Conservation (phyloP, 1,139 yeast genomes). For the Debaryomycetaceae sp. region DNA sequence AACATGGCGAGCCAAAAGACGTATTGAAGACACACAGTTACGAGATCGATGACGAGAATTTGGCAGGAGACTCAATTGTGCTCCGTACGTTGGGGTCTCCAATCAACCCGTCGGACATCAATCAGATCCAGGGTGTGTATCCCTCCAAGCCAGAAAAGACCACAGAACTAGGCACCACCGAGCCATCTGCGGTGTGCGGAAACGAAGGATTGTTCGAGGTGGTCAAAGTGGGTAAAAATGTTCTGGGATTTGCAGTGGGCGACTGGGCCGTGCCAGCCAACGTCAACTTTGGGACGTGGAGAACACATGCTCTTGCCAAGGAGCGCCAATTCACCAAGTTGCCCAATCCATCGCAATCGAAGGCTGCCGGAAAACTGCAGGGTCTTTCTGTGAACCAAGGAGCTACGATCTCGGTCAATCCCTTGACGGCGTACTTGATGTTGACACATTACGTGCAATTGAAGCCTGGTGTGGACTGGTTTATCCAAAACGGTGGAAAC, state of each 20-base stretch:
- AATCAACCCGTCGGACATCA: conserved; percentile 49
- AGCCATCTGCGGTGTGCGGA: conserved; percentile 38
- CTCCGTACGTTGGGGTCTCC: conserved; percentile 79
- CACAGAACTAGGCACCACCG: conserved; percentile 27
- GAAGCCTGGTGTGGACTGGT: conserved; percentile 75
- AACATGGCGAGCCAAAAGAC: conserved; percentile 60
- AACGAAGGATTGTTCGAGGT: conserved; percentile 91
- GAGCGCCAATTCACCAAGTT: conserved; percentile 52
- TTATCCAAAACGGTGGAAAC: conserved; percentile 94
- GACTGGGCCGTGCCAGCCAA: conserved; percentile 91
- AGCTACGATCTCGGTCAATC: conserved; percentile 88
- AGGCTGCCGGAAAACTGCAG: conserved; percentile 31
- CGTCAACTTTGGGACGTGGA: conserved; percentile 93
- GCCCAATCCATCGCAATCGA: conserved; percentile 38
- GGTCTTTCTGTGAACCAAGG: conserved; percentile 60
- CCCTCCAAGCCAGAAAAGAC: conserved; percentile 36
- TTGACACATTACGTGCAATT: conserved; percentile 66
- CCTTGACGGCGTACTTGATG: conserved; percentile 89
- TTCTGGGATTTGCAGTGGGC: conserved; percentile 53
- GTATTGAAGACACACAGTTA: conserved; percentile 52
- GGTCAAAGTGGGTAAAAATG: conserved; percentile 61
- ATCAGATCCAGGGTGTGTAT: conserved; percentile 40
- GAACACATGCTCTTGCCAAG: conserved; percentile 67
- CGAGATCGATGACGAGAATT: conserved; percentile 44
- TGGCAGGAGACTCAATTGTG: conserved; percentile 44